Percentiles rank a stretch among this genome's conserved stretches.
Conservation (phyloP, 345 rosid genomes). For the Brassica carinata region DNA sequence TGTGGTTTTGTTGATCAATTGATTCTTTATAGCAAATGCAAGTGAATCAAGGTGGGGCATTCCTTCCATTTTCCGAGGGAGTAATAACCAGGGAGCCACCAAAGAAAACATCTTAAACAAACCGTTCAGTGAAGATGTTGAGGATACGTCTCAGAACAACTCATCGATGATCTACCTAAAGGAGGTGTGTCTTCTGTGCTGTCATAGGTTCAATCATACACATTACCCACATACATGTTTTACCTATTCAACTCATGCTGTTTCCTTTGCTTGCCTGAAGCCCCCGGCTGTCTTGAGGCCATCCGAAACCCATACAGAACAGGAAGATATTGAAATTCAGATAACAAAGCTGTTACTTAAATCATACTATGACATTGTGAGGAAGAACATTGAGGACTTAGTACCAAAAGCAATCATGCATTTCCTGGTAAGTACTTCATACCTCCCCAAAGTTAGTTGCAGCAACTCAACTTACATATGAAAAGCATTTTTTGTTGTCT, state of each 20-base stretch:
- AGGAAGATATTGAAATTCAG: slow-evolving; percentile 73
- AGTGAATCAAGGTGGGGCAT: slow-evolving; percentile 85
- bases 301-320: slow-evolving; percentile 81
- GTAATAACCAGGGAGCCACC: slow-evolving; percentile 56
- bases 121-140: slow-evolving; percentile 58
- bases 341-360: slow-evolving; percentile 77
- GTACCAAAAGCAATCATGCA: slow-evolving; percentile 98
- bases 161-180: slow-evolving; percentile 80
- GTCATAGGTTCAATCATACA: slow-evolving; percentile 3
- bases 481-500: neutral
- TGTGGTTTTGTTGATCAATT: slow-evolving; percentile 29
- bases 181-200: slow-evolving; percentile 53
- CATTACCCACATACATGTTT: slow-evolving; percentile 2
- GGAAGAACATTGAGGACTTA: slow-evolving; percentile 88
- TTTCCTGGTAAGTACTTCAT: slow-evolving; percentile 64
- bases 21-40: slow-evolving; percentile 44
- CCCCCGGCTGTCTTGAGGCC: slow-evolving; percentile 92
- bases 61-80: slow-evolving; percentile 84
- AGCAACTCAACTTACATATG: neutral
- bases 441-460: slow-evolving; percentile 1
- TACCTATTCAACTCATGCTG: slow-evolving; percentile 21
- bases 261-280: slow-evolving; percentile 47
- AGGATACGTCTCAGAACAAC: slow-evolving; percentile 52
- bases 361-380: slow-evolving; percentile 93
- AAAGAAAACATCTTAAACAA: slow-evolving; percentile 62